Conservation (phyloP, 2,329 filamentous ascomycete genomes). For the Xylariales sp. region DNA sequence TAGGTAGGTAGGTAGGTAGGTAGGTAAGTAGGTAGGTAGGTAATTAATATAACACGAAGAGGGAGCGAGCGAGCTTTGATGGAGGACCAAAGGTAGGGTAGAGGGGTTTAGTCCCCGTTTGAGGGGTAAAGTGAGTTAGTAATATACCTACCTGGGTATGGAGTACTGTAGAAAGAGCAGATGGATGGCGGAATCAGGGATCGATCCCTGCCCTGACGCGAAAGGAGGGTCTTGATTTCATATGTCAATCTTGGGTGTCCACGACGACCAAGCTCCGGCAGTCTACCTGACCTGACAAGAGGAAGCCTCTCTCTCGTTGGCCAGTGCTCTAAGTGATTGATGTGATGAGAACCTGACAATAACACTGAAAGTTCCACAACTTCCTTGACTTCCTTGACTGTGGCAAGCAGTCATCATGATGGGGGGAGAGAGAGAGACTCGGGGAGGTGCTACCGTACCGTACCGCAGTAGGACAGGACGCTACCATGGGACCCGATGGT, state of each 20-base stretch:
- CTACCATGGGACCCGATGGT: slow-evolving; percentile 1
- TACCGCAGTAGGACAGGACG: no score
- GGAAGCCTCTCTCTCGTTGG: no score
- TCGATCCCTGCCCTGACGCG: neutral
- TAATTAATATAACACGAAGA: no score
- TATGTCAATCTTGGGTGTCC: neutral
- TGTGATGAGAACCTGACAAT: no score
- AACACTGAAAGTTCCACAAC: no score
- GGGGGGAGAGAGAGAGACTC: slow-evolving; percentile 1
- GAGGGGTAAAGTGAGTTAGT: neutral
- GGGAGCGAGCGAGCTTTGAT: slow-evolving; percentile 2
- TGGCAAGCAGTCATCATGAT: no score
- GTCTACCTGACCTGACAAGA: neutral
- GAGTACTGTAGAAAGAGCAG: neutral
- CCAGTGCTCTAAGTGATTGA: no score
- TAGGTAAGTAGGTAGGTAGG: no score
- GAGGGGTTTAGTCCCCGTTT: neutral
- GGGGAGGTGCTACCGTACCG: neutral
- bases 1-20: slow-evolving; percentile 1
- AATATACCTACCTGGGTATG: neutral
- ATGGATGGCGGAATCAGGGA: slow-evolving; percentile 2
- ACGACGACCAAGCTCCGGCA: neutral
- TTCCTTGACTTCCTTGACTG: no score
- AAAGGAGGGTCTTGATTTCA: slow-evolving; percentile 6
- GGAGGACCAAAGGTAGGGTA: neutral